Evolutionary conservation across 2,329 filamentous ascomycete genomes (phyloP).

Genomic region (Esteya vermicola): DNA sequence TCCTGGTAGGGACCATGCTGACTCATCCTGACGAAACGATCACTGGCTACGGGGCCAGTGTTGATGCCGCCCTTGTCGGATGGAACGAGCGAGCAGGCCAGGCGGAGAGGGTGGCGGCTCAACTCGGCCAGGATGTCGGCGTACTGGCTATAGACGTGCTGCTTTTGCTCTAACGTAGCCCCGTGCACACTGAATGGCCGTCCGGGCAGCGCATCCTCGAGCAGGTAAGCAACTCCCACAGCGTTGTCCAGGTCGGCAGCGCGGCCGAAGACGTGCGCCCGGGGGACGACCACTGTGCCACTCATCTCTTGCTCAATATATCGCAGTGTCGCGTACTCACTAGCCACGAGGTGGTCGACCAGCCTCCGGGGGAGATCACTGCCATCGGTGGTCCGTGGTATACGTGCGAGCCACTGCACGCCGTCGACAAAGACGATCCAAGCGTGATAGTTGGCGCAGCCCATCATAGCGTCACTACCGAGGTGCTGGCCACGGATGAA

Average conservation of each 20-base stretch:
- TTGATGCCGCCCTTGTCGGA: neutral
- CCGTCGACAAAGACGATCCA: constrained; percentile 4
- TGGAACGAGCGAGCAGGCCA: constrained; percentile 1
- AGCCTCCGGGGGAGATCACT: neutral
- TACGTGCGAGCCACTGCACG: constrained; percentile 3
- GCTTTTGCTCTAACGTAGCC: constrained; percentile 1
- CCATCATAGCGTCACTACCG: neutral
- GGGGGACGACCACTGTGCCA: neutral
- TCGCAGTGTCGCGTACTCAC: constrained; percentile 6
- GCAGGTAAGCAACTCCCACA: constrained; percentile 3
- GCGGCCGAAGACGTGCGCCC: neutral
- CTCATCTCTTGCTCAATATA: constrained; percentile 3
- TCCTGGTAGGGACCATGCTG: neutral
- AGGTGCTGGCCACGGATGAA: neutral
- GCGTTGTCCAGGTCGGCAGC: neutral
- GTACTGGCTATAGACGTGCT: constrained; percentile 3
- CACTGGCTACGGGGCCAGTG: neutral
- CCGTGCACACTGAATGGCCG: neutral
- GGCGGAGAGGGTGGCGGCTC: neutral
- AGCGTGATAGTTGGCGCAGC: constrained; percentile 5
- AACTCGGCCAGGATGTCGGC: constrained; percentile 1
- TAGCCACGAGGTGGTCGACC: constrained; percentile 1
- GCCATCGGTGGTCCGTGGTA: neutral
- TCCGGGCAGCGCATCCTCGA: constrained; percentile 5
- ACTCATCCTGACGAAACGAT: neutral